Evolutionary conservation across 2,329 filamentous ascomycete genomes (phyloP).

Genomic region (Fonsecaea multimorphosa): DNA sequence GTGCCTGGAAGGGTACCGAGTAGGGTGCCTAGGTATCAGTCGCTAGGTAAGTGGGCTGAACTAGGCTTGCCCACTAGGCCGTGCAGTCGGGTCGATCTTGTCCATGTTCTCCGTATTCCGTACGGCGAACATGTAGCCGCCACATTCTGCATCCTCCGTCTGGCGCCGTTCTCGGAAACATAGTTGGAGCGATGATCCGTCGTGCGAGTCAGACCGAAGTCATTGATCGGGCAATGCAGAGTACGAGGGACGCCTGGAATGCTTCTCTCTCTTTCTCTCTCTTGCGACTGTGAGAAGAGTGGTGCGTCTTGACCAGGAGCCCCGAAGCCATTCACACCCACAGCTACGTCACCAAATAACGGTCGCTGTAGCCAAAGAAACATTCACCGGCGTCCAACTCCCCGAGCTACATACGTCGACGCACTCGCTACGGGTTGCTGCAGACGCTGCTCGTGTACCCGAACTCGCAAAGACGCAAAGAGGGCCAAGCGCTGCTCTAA

Average conservation of each 20-base stretch:
- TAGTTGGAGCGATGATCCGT: neutral
- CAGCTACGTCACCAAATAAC: neutral
- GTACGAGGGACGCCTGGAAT: no score
- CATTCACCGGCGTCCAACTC: neutral
- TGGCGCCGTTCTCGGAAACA: neutral
- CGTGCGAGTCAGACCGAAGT: neutral
- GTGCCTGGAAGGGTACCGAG: neutral
- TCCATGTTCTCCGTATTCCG: neutral
- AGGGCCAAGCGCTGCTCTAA: neutral
- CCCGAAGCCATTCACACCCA: no score
- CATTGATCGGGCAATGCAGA: no score
- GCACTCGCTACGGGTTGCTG: neutral
- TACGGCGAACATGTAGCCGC: no score
- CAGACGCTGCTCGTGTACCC: neutral
- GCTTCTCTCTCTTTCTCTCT: no score
- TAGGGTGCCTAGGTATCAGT: neutral
- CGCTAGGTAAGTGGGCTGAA: no score
- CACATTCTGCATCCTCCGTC: no score
- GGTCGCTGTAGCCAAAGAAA: neutral
- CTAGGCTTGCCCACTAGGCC: neutral
- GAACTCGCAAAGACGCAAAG: no score
- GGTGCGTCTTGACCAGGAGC: no score
- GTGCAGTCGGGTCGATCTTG: neutral
- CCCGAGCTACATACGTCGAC: neutral
- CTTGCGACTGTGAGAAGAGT: no score